Evolutionary conservation across 106 monocot genomes (phyloP), one percentile per base, ranked within the genome.

Genomic region (Acorus calamus): DNA sequence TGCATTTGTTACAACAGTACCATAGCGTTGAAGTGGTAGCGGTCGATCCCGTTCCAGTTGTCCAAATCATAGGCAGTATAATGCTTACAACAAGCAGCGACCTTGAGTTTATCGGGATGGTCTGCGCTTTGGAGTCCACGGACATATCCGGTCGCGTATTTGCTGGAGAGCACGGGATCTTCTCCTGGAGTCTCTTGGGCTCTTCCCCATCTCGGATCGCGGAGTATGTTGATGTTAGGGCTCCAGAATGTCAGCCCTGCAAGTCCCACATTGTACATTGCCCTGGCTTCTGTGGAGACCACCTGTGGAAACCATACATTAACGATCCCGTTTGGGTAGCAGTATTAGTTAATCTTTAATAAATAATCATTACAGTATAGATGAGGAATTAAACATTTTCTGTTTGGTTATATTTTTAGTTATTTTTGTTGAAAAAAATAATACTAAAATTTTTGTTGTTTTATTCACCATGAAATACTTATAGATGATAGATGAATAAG

Each of bases 141-240:
- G 49, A 96, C 96, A 28, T 87, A 96, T 9, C 82, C 73, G 4
- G 65, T 55, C 4, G 80, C 91, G 14, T 96, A 96, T 58, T 80
- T 80, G 81, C 87, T 81, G 6, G 80, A 61, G 0, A 91, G 73
- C 67, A 83, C 43, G 4, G 96, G 96, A 56, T 96, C 96, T 62
- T 96, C 96, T 0, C 96, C 96, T 0, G 91, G 90, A 1, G 96
- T 96, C 80, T 96, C 96, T 65, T 96, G 96, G 6, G 85, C 96
- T 67, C 96, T 84, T n/a, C 96, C 96, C 96, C 91, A 96, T 61
- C 96, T 69, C 0, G 96, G 96, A 60, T 96, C 91, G 0, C 96
- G 66, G 63, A 91, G 85, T 50, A 96, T 83, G 70, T 96, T 96
- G 43, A 96, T 76, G 67, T 91, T 91, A 3, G 96, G 96, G 63